Evolutionary conservation across 805 yeast species (phyloP).

Genomic region (Suhomyces sp.): DNA sequence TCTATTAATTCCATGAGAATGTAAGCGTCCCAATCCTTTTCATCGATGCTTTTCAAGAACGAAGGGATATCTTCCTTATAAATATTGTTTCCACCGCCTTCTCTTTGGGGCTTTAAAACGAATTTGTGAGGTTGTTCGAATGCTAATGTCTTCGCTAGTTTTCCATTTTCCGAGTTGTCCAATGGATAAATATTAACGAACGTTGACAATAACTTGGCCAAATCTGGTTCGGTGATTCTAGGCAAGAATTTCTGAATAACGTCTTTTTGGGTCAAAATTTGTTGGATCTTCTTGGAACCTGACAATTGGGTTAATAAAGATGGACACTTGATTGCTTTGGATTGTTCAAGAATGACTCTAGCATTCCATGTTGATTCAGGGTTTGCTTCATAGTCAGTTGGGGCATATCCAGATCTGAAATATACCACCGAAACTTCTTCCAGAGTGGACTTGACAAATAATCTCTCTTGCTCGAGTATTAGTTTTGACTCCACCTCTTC

Average conservation of each 20-base stretch:
- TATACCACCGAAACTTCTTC: conserved; percentile 86
- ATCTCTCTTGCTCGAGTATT: conserved; percentile 41
- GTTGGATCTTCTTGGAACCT: conserved; percentile 94
- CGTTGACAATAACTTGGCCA: conserved; percentile 48
- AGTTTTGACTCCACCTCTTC: conserved; percentile 52
- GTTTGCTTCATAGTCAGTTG: conserved; percentile 62
- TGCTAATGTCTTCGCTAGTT: conserved; percentile 62
- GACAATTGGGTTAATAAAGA: conserved; percentile 83
- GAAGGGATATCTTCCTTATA: conserved; percentile 82
- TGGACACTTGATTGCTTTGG: conserved; percentile 88
- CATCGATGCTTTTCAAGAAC: conserved; percentile 58
- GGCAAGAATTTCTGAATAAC: conserved; percentile 49
- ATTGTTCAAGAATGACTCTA: conserved; percentile 66
- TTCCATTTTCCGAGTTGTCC: conserved; percentile 66
- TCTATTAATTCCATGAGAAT: conserved; percentile 90
- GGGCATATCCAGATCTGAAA: conserved; percentile 86
- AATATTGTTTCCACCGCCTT: conserved; percentile 97
- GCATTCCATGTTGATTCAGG: conserved; percentile 72
- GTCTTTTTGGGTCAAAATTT: conserved; percentile 62
- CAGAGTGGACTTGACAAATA: conserved; percentile 52
- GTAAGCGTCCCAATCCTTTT: conserved; percentile 82
- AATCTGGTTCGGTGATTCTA: conserved; percentile 20
- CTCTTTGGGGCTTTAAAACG: conserved; percentile 96
- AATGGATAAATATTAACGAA: conserved; percentile 88
- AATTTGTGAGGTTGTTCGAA: conserved; percentile 62